Conservation (phyloP, 2,329 filamentous ascomycete species). For the Macrophomina phaseolina region DNA sequence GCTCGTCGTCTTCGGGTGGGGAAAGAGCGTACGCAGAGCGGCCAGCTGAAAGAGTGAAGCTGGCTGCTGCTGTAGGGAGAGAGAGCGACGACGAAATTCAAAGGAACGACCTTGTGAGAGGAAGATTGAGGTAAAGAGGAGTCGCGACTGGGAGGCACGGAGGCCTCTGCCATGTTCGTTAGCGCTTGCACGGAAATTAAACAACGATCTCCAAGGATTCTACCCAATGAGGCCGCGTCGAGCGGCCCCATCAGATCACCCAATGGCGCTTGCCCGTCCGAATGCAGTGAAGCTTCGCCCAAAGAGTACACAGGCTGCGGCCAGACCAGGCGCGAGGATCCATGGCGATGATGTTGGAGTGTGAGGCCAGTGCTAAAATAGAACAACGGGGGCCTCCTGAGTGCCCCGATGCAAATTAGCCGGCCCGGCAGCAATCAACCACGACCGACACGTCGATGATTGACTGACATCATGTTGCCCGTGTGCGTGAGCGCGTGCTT, state of each 20-base stretch:
- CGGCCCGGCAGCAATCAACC: not conserved
- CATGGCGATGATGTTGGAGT: conserved; percentile 6
- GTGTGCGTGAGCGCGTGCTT: not conserved
- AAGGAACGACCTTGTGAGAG: conserved; percentile 19
- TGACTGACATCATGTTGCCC: not conserved
- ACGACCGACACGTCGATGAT: not conserved
- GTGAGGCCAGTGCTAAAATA: not conserved
- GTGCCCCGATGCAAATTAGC: not conserved
- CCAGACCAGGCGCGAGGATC: conserved; percentile 19
- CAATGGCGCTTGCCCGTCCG: conserved; percentile 16
- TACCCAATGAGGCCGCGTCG: conserved; percentile 9
- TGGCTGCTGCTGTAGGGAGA: conserved; percentile 18
- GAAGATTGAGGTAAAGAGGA: conserved; percentile 10
- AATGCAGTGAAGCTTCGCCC: conserved; percentile 8
- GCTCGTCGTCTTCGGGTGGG: conserved; percentile 6
- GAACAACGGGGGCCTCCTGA: not conserved
- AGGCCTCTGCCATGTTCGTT: conserved; percentile 4
- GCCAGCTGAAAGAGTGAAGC: conserved; percentile 52
- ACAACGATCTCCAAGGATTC: not conserved
- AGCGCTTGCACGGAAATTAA: conserved; percentile 25
- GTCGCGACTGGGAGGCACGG: not conserved
- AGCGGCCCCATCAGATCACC: not conserved
- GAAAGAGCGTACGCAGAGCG: conserved; percentile 52
- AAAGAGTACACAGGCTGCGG: conserved; percentile 4
- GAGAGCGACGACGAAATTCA: conserved; percentile 25